Percentiles rank a stretch among this genome's conserved stretches.
Conservation (phyloP, 306 rosid genomes). For the Quercus berberidifolia region DNA sequence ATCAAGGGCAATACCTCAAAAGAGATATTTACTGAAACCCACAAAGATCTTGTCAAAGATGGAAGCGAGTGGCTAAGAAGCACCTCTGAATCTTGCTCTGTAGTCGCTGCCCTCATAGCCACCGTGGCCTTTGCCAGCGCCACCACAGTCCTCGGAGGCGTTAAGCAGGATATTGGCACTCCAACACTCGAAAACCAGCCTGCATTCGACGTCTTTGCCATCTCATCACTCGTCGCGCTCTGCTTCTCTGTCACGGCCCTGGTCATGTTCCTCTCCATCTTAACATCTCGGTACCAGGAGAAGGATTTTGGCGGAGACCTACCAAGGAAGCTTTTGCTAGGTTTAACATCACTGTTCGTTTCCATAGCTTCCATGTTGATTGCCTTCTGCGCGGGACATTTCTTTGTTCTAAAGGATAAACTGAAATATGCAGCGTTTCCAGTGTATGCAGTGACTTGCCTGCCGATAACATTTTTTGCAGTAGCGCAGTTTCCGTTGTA, state of each 20-base stretch:
- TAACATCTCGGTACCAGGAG: conserved; percentile 38
- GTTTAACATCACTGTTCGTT: conserved; percentile 43
- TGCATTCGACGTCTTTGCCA: conserved; percentile 24
- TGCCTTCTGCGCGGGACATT: conserved; percentile 46
- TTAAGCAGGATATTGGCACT: neutral
- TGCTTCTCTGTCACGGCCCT: conserved; percentile 24
- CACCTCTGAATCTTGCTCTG: conserved; percentile 49
- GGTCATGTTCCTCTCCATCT: conserved; percentile 43
- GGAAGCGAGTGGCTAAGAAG: conserved; percentile 42
- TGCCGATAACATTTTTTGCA: conserved; percentile 39
- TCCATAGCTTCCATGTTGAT: conserved; percentile 40
- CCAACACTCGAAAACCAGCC: conserved; percentile 15
- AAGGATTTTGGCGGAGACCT: conserved; percentile 34
- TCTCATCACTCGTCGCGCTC: conserved; percentile 30
- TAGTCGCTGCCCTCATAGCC: conserved; percentile 55
- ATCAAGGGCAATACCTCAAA: conserved; percentile 23
- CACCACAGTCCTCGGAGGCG: conserved; percentile 30
- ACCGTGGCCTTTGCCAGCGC: conserved; percentile 45
- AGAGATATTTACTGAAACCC: conserved; percentile 35
- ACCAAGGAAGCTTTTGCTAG: conserved; percentile 39
- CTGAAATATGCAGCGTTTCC: conserved; percentile 22
- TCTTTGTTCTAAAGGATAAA: conserved; percentile 30
- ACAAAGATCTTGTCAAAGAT: conserved; percentile 6
- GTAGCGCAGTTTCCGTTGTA: conserved; percentile 45
- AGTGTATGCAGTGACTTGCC: conserved; percentile 29